Conservation (phyloP, 768 basidiomycete genomes). For the Boletus pseudo-olivaceus region DNA sequence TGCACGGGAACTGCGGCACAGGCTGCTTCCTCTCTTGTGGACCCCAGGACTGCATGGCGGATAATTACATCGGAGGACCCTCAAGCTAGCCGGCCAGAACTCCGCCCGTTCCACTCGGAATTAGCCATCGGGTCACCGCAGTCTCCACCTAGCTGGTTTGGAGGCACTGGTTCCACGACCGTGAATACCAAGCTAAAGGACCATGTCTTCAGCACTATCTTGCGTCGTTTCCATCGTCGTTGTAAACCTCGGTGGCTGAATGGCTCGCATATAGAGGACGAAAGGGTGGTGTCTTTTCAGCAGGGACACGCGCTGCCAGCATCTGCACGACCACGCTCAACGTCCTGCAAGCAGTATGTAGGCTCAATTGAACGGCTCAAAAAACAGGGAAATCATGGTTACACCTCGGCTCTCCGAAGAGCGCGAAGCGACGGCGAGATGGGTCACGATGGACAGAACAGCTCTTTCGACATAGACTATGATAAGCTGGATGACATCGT, state of each 20-base stretch:
- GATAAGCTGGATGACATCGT: constrained; percentile 24
- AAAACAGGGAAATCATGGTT: constrained; percentile 38
- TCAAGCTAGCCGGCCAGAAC: constrained; percentile 24
- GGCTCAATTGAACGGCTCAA: constrained; percentile 38
- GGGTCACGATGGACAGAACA: constrained; percentile 34
- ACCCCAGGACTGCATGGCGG: constrained; percentile 17
- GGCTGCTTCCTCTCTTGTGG: constrained; percentile 27
- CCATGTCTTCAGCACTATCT: constrained; percentile 88
- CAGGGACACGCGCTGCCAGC: constrained; percentile 32
- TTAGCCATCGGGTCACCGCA: constrained; percentile 27
- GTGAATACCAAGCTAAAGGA: constrained; percentile 95
- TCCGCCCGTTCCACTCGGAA: constrained; percentile 43
- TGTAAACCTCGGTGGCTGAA: constrained; percentile 31
- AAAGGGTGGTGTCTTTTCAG: constrained; percentile 46
- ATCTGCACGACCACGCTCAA: constrained; percentile 12
- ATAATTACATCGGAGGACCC: constrained; percentile 26
- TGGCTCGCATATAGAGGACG: constrained; percentile 50
- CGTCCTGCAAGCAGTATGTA: constrained; percentile 11
- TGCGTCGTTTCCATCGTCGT: constrained; percentile 67
- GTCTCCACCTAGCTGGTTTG: constrained; percentile 58
- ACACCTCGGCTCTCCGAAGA: constrained; percentile 47
- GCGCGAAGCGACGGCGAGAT: constrained; percentile 60
- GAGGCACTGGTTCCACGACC: constrained; percentile 87
- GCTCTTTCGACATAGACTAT: constrained; percentile 44
- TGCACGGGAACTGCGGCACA: constrained; percentile 37